Conservation (phyloP, 805 yeast genomes). For the Pichia heedii region DNA sequence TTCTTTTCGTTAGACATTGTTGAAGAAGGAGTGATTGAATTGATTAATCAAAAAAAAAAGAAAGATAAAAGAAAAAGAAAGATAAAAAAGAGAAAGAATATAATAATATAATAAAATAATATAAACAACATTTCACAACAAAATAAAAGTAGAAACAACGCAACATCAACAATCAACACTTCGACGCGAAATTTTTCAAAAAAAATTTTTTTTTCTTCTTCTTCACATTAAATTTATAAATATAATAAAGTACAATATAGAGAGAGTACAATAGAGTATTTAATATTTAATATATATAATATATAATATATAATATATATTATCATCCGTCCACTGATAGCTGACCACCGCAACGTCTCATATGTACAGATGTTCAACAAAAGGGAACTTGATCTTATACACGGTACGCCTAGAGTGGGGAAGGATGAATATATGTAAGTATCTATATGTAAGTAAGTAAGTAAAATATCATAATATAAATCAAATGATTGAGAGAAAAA, state of each 20-base stretch:
- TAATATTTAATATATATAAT: no score
- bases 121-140: no score
- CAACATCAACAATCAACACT: no score
- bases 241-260: no score
- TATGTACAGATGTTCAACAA: slow-evolving; percentile 18
- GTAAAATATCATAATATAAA: neutral
- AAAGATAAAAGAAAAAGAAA: neutral
- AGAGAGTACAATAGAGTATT: no score
- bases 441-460: neutral
- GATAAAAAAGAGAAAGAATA: neutral
- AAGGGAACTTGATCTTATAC: slow-evolving; percentile 24
- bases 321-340: slow-evolving; percentile 36
- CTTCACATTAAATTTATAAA: no score
- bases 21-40: neutral
- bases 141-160: no score
- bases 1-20: slow-evolving; percentile 6
- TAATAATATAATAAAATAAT: no score
- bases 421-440: neutral
- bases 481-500: no score
- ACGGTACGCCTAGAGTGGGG: slow-evolving; percentile 55
- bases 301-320: neutral
- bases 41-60: neutral
- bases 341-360: slow-evolving; percentile 50
- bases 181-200: no score
- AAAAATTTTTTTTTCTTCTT: no score